Conservation (phyloP, 192 early-diverging fungal genomes). For the Pilaira anomala region DNA sequence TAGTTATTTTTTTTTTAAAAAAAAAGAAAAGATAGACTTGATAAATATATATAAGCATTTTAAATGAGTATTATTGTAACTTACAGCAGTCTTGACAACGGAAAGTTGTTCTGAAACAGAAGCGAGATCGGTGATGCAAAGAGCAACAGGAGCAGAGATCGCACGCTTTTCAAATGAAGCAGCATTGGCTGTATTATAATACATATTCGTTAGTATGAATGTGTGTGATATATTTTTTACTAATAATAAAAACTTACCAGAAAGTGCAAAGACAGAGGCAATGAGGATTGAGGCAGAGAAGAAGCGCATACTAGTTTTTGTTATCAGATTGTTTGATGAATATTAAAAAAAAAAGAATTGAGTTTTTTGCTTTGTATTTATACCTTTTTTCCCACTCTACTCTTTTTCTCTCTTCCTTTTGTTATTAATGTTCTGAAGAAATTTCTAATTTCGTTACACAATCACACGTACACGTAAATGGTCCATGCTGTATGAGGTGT, state of each 20-base stretch:
- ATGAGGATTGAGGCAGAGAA: not conserved
- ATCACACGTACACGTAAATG: too few relatives aligned
- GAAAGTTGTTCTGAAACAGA: not conserved
- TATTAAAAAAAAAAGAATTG: too few relatives aligned
- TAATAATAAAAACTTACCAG: not conserved
- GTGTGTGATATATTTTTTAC: not conserved
- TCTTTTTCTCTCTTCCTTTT: too few relatives aligned
- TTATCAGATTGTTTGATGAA: too few relatives aligned
- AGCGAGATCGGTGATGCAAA: not conserved
- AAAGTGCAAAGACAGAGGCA: slow-evolving; percentile 2
- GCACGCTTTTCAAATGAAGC: slow-evolving; percentile 3
- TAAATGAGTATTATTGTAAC: not conserved
- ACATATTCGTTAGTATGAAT: not conserved
- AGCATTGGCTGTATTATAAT: slow-evolving; percentile 5
- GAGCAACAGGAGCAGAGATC: not conserved
- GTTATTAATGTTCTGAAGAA: too few relatives aligned
- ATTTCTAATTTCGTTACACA: too few relatives aligned
- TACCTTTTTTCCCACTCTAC: too few relatives aligned
- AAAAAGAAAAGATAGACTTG: too few relatives aligned
- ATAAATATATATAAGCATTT: too few relatives aligned
- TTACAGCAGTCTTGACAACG: not conserved
- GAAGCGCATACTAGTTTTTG: not conserved
- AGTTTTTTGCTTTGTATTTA: too few relatives aligned
- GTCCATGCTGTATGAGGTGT: too few relatives aligned
- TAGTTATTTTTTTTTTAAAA: not conserved